Evolutionary conservation across 331 rosid genomes (phyloP).

Genomic region (Quercus tomentella): DNA sequence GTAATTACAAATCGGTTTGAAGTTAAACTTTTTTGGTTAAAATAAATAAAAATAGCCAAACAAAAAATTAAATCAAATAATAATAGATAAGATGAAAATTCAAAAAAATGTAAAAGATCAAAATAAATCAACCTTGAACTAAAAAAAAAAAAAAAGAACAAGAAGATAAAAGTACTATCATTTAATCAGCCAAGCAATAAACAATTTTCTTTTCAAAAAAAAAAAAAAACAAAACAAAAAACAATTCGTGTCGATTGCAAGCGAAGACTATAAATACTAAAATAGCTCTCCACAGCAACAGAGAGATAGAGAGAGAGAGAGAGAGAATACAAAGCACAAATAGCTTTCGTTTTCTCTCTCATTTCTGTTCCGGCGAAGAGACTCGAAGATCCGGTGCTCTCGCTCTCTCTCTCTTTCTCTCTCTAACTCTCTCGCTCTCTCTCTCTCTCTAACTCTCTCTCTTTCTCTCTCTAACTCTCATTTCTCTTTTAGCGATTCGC

Average conservation of each 20-base stretch:
- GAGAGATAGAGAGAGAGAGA: not conserved
- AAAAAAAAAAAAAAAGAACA: too few relatives aligned
- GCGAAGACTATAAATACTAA: slow-evolving; percentile 4
- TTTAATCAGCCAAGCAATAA: too few relatives aligned
- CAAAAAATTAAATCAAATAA: too few relatives aligned
- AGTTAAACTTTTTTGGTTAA: too few relatives aligned
- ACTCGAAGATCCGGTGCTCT: slow-evolving; percentile 50
- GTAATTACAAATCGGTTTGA: too few relatives aligned
- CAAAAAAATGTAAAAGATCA: too few relatives aligned
- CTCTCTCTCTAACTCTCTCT: not conserved
- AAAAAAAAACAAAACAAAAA: too few relatives aligned
- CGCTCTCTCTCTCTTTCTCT: not conserved
- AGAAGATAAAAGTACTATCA: too few relatives aligned
- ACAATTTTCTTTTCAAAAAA: too few relatives aligned
- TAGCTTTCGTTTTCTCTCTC: not conserved
- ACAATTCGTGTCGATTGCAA: not conserved
- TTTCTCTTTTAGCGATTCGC: slow-evolving; percentile 33
- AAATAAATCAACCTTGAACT: too few relatives aligned
- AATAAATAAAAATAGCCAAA: too few relatives aligned
- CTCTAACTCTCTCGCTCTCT: not conserved
- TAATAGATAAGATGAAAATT: too few relatives aligned
- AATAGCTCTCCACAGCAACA: not conserved
- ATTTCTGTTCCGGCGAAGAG: slow-evolving; percentile 31
- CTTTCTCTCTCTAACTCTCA: not conserved
- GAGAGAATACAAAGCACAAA: not conserved